phyloP scores from a whole-genome alignment of 345 rosid genomes.

The Rhizophora mangle region DNA sequence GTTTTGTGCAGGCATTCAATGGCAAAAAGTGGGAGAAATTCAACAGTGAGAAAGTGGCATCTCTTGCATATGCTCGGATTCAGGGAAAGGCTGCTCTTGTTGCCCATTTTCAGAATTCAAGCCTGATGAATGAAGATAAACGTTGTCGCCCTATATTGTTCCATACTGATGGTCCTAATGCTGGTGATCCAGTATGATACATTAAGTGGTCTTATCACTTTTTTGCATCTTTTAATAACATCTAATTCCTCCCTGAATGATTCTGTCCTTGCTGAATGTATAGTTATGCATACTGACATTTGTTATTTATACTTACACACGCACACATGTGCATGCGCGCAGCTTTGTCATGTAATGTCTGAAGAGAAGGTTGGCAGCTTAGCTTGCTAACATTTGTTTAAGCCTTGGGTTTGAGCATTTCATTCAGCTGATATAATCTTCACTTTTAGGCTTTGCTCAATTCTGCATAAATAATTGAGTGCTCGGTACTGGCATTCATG shows the following conservation, averaged over 20 bases:
- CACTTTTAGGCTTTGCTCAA: not conserved
- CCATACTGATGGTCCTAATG: conserved; percentile 83
- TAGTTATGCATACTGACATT: not conserved
- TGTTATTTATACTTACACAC: no score
- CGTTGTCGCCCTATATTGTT: conserved; percentile 89
- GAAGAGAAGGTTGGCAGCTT: not conserved
- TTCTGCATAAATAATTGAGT: not conserved
- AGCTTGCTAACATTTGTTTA: not conserved
- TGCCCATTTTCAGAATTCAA: conserved; percentile 91
- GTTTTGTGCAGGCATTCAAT: conserved; percentile 59
- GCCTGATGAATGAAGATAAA: conserved; percentile 92
- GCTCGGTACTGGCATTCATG: not conserved
- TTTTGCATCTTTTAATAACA: not conserved
- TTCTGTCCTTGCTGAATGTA: not conserved
- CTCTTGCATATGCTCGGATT: conserved; percentile 82
- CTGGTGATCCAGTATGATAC: conserved; percentile 72
- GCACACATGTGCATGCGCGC: no score
- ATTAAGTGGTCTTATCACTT: conserved; percentile 5
- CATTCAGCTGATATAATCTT: not conserved
- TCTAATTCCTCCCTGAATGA: not conserved
- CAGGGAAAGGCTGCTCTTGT: conserved; percentile 85
- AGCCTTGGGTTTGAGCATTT: not conserved
- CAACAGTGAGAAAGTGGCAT: conserved; percentile 86
- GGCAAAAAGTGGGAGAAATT: conserved; percentile 94
- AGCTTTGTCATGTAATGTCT: no score